Percentiles rank a stretch among this genome's conserved stretches.
These are phyloP conservation scores for Colletotrichum sp. DNA, from an alignment of 2,329 filamentous ascomycete species.

Conservation along the genomic window DNA sequence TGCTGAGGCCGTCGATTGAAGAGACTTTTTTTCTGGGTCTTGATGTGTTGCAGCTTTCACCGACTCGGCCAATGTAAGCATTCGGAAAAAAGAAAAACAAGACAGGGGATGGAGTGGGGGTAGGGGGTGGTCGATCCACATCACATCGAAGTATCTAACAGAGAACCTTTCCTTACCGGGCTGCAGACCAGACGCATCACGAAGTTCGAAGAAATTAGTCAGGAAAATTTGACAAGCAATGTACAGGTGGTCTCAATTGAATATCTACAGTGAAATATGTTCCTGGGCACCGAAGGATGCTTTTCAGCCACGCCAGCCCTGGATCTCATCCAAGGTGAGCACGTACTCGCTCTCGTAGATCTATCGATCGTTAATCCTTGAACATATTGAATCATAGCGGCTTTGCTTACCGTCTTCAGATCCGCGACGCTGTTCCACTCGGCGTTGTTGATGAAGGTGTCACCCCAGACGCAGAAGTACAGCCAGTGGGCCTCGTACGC, in stretches of 20 bases:
- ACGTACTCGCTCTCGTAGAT: slow-evolving; percentile 36
- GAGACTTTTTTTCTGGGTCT: neutral
- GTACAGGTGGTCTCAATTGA: neutral
- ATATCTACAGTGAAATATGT: slow-evolving; percentile 4
- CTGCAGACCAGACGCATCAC: neutral
- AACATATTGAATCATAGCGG: accelerated
- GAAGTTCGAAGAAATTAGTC: neutral
- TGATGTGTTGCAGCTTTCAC: neutral
- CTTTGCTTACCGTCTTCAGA: slow-evolving; percentile 36
- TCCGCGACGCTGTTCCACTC: slow-evolving; percentile 45
- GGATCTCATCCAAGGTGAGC: slow-evolving; percentile 38
- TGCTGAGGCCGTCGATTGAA: neutral
- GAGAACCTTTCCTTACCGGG: neutral
- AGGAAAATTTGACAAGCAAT: neutral
- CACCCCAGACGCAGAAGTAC: slow-evolving; percentile 52
- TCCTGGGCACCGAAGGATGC: neutral
- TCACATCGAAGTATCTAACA: neutral
- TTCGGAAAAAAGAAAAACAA: neutral
- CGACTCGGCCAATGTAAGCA: neutral
- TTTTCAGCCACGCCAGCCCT: slow-evolving; percentile 31
- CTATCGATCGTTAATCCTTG: slow-evolving; percentile 13
- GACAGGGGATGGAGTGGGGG: neutral
- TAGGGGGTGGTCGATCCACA: neutral
- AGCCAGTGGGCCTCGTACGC: slow-evolving; percentile 53
- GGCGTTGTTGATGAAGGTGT: slow-evolving; percentile 45